Evolutionary conservation across 345 rosid genomes (phyloP).

Genomic region (Eucalyptus rudis): DNA sequence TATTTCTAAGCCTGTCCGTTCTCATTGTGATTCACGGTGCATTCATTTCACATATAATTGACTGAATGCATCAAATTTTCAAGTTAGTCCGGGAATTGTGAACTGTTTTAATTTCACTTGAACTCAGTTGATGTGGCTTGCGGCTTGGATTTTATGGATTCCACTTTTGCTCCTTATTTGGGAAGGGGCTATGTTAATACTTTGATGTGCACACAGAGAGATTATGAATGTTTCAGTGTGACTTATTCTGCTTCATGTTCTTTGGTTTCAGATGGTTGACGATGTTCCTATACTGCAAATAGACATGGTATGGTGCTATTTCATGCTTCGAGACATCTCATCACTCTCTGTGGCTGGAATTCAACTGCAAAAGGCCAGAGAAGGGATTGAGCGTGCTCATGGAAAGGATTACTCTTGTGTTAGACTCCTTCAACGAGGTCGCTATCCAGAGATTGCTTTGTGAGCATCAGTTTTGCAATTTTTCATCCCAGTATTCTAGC

Average conservation of each 20-base stretch:
- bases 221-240: neutral
- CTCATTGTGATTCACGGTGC: neutral
- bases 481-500: too few relatives aligned
- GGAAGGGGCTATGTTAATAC: neutral
- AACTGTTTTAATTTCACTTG: neutral
- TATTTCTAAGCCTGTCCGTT: neutral
- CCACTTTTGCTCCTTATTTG: neutral
- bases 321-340: slow-evolving; percentile 75
- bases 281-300: slow-evolving; percentile 83
- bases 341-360: slow-evolving; percentile 80
- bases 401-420: too few relatives aligned
- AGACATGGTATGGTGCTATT: slow-evolving; percentile 97
- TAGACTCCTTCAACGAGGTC: too few relatives aligned
- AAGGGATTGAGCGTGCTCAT: slow-evolving; percentile 79
- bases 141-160: neutral
- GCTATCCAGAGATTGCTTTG: too few relatives aligned
- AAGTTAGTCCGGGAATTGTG: neutral
- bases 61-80: neutral
- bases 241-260: neutral
- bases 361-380: slow-evolving; percentile 73
- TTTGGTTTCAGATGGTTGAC: slow-evolving; percentile 42
- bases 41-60: neutral
- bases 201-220: neutral
- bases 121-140: neutral
- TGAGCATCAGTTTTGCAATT: too few relatives aligned